Conservation (phyloP, 108 stramenopile species). For the Skeletonema tropicum region DNA sequence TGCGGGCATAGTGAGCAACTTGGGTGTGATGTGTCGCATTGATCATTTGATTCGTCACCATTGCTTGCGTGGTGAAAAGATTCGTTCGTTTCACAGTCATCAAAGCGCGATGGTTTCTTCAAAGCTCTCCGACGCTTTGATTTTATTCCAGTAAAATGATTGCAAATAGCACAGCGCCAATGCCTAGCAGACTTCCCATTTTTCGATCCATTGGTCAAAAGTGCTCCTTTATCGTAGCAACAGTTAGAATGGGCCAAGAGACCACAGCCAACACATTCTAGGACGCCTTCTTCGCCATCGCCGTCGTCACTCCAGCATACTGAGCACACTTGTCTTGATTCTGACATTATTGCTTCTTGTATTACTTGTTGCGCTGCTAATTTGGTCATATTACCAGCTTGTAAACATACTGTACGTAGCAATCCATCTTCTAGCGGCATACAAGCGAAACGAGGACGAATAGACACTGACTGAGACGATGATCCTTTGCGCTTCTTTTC, state of each 20-base stretch:
- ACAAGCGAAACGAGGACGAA: constrained; percentile 48
- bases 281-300: constrained; percentile 33
- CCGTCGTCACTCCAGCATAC: constrained; percentile 67
- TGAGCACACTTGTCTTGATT: constrained; percentile 37
- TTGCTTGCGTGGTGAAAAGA: constrained; percentile 10
- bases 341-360: constrained; percentile 22
- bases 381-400: constrained; percentile 55
- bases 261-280: constrained; percentile 58
- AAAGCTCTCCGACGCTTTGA: constrained; percentile 23
- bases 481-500: constrained; percentile 12
- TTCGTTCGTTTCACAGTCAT: constrained; percentile 11
- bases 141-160: constrained; percentile 15
- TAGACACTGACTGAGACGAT: not conserved
- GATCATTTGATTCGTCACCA: constrained; percentile 14
- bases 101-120: constrained; percentile 43
- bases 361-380: constrained; percentile 33
- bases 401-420: constrained; percentile 57
- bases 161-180: constrained; percentile 55
- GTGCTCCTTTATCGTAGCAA: constrained; percentile 50
- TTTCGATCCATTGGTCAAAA: constrained; percentile 12
- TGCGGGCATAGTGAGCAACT: constrained; percentile 61
- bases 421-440: constrained; percentile 58
- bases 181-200: constrained; percentile 1
- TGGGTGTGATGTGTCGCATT: constrained; percentile 32
- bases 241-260: constrained; percentile 57